Evolutionary conservation across 2,329 filamentous ascomycete genomes (phyloP).

Genomic region (Paradendryphiella salina): DNA sequence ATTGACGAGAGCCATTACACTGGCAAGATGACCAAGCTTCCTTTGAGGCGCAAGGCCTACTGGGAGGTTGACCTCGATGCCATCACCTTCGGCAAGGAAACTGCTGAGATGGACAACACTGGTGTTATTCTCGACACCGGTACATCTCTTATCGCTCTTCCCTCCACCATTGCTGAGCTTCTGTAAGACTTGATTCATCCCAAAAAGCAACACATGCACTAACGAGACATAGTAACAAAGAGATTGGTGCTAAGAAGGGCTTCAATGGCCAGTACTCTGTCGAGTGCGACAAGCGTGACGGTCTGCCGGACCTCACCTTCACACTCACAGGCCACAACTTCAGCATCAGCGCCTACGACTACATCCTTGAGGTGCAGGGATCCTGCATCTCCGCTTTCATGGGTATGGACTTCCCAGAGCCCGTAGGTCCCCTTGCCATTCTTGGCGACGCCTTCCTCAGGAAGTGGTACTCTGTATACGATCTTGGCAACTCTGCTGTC

Average conservation of each 20-base stretch:
- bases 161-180: conserved; percentile 87
- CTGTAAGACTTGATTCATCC: conserved; percentile 57
- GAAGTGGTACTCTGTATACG: conserved; percentile 94
- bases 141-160: conserved; percentile 95
- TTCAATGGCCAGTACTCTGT: conserved; percentile 96
- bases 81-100: conserved; percentile 83
- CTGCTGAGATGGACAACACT: conserved; percentile 87
- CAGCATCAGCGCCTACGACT: conserved; percentile 84
- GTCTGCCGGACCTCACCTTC: conserved; percentile 89
- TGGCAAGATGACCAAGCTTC: conserved; percentile 89
- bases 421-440: conserved; percentile 88
- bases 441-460: conserved; percentile 83
- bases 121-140: conserved; percentile 98
- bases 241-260: conserved; percentile 97
- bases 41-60: conserved; percentile 97
- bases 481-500: conserved; percentile 85
- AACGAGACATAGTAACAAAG: conserved; percentile 66
- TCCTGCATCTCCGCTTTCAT: conserved; percentile 97
- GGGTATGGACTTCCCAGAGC: conserved; percentile 84
- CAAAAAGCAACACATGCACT: conserved; percentile 7
- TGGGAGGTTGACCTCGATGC: conserved; percentile 98
- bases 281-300: conserved; percentile 81
- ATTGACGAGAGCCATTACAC: conserved; percentile 78
- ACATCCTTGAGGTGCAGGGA: conserved; percentile 92
- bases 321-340: conserved; percentile 90